Evolutionary conservation across 2,329 filamentous ascomycete genomes (phyloP).

Genomic region (Fusarium poae): DNA sequence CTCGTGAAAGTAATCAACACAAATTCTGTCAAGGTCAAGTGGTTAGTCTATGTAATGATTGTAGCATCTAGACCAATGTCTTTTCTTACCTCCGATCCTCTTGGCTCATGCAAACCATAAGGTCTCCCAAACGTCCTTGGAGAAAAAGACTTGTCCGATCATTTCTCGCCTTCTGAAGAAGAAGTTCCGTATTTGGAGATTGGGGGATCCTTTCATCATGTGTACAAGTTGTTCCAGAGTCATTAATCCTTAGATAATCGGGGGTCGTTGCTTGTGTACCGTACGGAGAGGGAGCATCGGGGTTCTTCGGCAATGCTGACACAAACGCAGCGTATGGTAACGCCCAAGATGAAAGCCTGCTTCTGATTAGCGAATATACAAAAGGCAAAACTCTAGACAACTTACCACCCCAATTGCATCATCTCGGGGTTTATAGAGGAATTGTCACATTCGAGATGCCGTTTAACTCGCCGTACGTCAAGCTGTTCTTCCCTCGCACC

Average conservation of each 20-base stretch:
- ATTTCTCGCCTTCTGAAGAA: constrained; percentile 12
- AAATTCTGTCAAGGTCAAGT: rapidly evolving
- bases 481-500: not conserved
- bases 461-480: not conserved
- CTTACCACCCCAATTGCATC: not conserved
- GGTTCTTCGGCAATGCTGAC: not conserved
- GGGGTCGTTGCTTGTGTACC: constrained; percentile 7
- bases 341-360: constrained; percentile 15
- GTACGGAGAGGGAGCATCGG: constrained; percentile 15
- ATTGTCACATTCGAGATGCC: not conserved
- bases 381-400: rapidly evolving
- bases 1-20: constrained; percentile 35
- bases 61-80: rapidly evolving
- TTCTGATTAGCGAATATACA: rapidly evolving
- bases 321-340: constrained; percentile 31
- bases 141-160: constrained; percentile 18
- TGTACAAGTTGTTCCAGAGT: not conserved
- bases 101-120: constrained; percentile 7
- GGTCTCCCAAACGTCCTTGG: constrained; percentile 12
- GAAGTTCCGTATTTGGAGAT: constrained; percentile 30
- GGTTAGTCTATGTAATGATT: not conserved
- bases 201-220: not conserved
- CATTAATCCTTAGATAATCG: constrained; percentile 16
- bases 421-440: not conserved
- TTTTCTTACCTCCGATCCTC: constrained; percentile 22